Base-by-base conservation (phyloP, 805 yeast genomes). In the Zygoascus flipseniorum region DNA sequence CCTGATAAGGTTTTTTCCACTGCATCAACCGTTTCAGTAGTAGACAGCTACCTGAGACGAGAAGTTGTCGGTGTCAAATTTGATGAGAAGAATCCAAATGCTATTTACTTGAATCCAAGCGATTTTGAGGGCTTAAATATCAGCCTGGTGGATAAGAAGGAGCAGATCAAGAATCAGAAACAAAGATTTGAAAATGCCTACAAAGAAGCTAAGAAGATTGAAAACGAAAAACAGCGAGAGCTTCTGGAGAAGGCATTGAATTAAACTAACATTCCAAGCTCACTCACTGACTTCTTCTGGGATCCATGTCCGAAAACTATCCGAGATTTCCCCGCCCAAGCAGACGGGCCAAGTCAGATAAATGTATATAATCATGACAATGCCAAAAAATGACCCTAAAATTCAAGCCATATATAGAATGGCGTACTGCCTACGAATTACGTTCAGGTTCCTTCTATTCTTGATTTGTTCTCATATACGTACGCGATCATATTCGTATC, bases 31-130 rank as follows among this genome's bases (percentile, higher is more conserved):
- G 68, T 77, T 20, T 65, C 56, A 1, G 68, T 66, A 41, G 70
- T 83, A 41, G 67, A 69, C 53, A 52, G 60, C 0, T 75, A 74
- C 51, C 67, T 80, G 48, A 35, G 58, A 0, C 51, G 60, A 9
- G 56, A 68, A 52, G 64, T 75, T n/a, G 70, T 76, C 26, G 74
- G 75, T 20, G 59, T 62, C 18, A 72, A 75, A 60, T 76, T 71
- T 58, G 79, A 78, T 60, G 89, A 85, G 63, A 77, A 82, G 64
- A 79, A 82, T 62, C 89, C 93, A n/a, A 79, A 85, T 61, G 92
- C 88, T 31, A 79, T 87, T 53, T 80, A 82, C 56, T 72, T 87
- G 59, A 72, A 80, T 54, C 66, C 72, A 8, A 73, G 72, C 31
- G 82, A 79, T 46, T 85, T 80, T 62, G 72, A 69, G 31, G 80